Base-by-base conservation (phyloP, 2,329 filamentous ascomycete genomes). In the Alternaria sp. region DNA sequence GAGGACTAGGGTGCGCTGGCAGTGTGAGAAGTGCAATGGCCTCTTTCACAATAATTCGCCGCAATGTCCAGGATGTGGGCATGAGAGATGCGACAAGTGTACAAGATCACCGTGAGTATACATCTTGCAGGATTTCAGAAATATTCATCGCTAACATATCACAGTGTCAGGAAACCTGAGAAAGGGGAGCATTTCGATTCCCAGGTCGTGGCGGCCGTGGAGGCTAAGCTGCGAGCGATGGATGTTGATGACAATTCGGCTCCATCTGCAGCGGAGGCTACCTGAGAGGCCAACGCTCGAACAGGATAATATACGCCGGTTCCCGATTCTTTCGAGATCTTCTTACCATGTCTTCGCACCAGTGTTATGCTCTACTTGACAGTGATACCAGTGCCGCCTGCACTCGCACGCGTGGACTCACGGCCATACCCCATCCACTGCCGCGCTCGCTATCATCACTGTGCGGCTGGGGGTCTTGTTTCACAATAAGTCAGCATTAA, bases 11-110 rank as follows among this genome's bases (percentile, higher is more conserved):
- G 78, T 84, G 6, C 78, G 82, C 5, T 84, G 82, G 76, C 80
- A 77, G 45, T 93, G 91, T 77, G 86, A 89, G 68, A 81, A 85
- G 57, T 93, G 91, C 81, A 84, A 85, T 73, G 83, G 84, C 17
- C 82, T 87, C 44, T 91, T 88, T 76, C 83, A 86, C 2, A 80
- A 84, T 4, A 82, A 87, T 45, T 85, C 85, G 7, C 83, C 83
- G 6, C 80, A 80, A 36, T 93, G 91, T 80, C 78, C 79, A 50
- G 85, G 84, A 15, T 93, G 91, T 72, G 82, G 84, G 2, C 86
- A 90, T 70, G 79, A 84, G 63, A 88, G 89, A 68, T 90, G 89
- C 71, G 79, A 83, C 3, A 81, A 84, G 57, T 92, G 89, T 72
- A 83, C 84, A 15, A 84, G 90, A 54, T 83, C 77, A 66, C 82